Percentiles rank a stretch among this genome's conserved stretches.
Evolutionary conservation across 202 grass and related monocot genomes (phyloP).

Genomic region (Setaria italica): DNA sequence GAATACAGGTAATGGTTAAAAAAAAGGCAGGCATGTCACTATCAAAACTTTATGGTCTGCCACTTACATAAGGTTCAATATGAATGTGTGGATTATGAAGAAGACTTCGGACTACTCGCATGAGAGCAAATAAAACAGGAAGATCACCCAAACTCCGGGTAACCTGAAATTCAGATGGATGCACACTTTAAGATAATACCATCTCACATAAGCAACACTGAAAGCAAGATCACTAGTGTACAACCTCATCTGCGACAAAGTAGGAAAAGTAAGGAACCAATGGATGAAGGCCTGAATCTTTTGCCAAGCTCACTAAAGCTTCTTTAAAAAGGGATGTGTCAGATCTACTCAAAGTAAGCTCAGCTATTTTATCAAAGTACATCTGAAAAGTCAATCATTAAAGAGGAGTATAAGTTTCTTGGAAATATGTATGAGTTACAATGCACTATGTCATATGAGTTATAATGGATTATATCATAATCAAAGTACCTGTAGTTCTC

Average conservation of each 20-base stretch:
- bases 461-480: conserved; percentile 18
- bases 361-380: conserved; percentile 98
- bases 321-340: conserved; percentile 78
- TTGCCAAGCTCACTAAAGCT: conserved; percentile 91
- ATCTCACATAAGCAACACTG: background rate
- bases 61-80: conserved; percentile 98
- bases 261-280: conserved; percentile 98
- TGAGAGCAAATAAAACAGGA: conserved; percentile 86
- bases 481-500: conserved; percentile 81
- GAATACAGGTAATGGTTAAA: background rate
- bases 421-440: conserved; percentile 3
- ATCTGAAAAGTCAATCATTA: conserved; percentile 61
- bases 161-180: conserved; percentile 67
- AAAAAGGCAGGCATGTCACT: background rate
- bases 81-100: conserved; percentile 97
- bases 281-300: conserved; percentile 91
- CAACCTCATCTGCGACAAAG: conserved; percentile 91
- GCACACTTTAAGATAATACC: conserved; percentile 41
- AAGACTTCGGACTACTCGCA: conserved; percentile 92
- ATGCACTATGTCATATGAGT: background rate
- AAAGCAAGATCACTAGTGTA: conserved; percentile 10
- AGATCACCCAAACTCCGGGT: conserved; percentile 86
- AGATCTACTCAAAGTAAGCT: conserved; percentile 84
- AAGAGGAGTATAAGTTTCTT: conserved; percentile 42
- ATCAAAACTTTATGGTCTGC: conserved; percentile 29